phyloP scores from a whole-genome alignment of 352 stramenopile species.

The Pythium scleroteichum region DNA sequence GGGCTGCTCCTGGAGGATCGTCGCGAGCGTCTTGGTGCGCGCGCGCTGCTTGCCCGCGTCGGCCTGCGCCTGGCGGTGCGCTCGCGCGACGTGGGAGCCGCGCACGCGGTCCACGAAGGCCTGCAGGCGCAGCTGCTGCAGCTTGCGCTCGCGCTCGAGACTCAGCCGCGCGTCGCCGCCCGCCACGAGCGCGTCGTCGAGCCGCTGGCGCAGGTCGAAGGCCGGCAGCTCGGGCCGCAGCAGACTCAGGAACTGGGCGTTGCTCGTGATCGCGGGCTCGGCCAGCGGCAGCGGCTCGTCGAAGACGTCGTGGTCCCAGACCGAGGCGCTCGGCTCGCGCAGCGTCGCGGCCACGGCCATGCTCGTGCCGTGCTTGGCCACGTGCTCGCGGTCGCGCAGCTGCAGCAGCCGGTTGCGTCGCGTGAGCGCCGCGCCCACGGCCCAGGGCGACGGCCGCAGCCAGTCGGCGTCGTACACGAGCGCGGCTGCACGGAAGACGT shows the following conservation, averaged over 20 bases:
- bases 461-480: constrained; percentile 18
- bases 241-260: constrained; percentile 59
- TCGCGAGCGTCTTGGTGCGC: constrained; percentile 40
- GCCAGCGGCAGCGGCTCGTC: constrained; percentile 66
- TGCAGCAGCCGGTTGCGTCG: constrained; percentile 67
- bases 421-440: constrained; percentile 37
- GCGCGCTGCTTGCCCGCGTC: constrained; percentile 7
- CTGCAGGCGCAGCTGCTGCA: constrained; percentile 52
- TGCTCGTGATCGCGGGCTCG: constrained; percentile 58
- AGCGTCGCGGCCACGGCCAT: constrained; percentile 30
- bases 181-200: constrained; percentile 43
- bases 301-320: constrained; percentile 41
- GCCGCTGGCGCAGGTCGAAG: constrained; percentile 52
- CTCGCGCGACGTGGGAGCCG: constrained; percentile 29
- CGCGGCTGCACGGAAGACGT: constrained; percentile 46
- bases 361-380: constrained; percentile 48
- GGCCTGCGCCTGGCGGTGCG: constrained; percentile 12
- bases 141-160: constrained; percentile 47
- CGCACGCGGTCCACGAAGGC: constrained; percentile 67
- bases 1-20: constrained; percentile 84
- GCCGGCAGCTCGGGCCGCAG: constrained; percentile 60
- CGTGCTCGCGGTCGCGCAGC: constrained; percentile 52
- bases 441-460: neutral
- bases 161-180: constrained; percentile 29
- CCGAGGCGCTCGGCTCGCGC: constrained; percentile 11